Evolutionary conservation across 1,284 basidiomycete genomes (phyloP).

Genomic region (Gomphus bonarii): DNA sequence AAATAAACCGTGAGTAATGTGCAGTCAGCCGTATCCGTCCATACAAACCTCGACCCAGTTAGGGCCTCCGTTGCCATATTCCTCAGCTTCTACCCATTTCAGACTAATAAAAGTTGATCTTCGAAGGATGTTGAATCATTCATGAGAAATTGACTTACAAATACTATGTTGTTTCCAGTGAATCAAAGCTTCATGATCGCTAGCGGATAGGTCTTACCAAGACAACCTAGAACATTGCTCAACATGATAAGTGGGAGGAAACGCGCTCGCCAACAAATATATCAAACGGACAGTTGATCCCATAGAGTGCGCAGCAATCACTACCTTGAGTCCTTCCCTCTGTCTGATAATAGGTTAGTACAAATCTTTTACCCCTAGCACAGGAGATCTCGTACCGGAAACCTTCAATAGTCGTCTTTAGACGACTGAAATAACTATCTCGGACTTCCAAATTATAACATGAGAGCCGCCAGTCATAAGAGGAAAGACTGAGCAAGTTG

Average conservation of each 20-base stretch:
- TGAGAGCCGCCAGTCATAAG: constrained; percentile 90
- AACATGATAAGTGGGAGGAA: background rate
- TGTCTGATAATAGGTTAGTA: constrained; percentile 30
- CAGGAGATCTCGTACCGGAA: constrained; percentile 45
- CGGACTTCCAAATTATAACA: constrained; percentile 87
- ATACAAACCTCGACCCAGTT: constrained; percentile 80
- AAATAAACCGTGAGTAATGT: background rate
- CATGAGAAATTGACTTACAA: constrained; percentile 36
- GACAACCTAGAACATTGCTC: constrained; percentile 28
- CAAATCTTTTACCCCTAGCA: background rate
- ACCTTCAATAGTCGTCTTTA: constrained; percentile 81
- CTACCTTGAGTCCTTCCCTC: constrained; percentile 73
- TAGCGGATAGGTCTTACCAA: constrained; percentile 31
- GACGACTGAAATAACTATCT: constrained; percentile 85
- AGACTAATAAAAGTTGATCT: constrained; percentile 36
- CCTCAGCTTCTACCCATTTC: constrained; percentile 93
- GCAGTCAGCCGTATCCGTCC: background rate
- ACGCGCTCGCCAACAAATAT: background rate
- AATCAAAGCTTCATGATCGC: background rate
- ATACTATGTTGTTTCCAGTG: constrained; percentile 33
- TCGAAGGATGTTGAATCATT: background rate
- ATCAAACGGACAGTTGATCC: constrained; percentile 56
- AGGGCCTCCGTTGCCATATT: constrained; percentile 77
- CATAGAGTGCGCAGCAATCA: constrained; percentile 87
- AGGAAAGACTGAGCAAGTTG: constrained; percentile 79